Conservation (phyloP, 129 eudicot genomes). For the Kitagawia praeruptora region DNA sequence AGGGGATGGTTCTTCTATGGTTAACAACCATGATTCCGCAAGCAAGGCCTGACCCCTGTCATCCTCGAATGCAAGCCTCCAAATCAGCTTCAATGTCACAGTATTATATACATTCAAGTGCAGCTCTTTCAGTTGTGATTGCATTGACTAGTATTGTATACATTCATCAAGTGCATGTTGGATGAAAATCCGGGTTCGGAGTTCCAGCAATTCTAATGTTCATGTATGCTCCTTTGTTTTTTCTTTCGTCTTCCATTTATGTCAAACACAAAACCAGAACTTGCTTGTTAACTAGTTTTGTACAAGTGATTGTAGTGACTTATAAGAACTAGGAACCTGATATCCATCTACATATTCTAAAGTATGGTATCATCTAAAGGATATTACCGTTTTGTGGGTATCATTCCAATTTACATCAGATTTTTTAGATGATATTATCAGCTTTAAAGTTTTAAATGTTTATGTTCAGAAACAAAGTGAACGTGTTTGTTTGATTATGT, state of each 20-base stretch:
- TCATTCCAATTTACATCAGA: background rate
- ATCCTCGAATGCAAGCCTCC: slow-evolving; percentile 21
- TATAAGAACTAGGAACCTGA: slow-evolving; percentile 29
- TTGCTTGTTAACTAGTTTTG: slow-evolving; percentile 37
- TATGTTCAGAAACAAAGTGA: background rate
- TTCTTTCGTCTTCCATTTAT: slow-evolving; percentile 58
- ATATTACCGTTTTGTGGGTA: too few relatives aligned
- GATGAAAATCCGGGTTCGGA: slow-evolving; percentile 13
- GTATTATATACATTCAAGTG: background rate
- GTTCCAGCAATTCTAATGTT: slow-evolving; percentile 67
- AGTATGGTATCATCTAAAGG: slow-evolving; percentile 32
- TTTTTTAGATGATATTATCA: too few relatives aligned
- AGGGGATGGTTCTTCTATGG: too few relatives aligned
- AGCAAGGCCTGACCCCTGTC: slow-evolving; percentile 46
- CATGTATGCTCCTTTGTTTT: slow-evolving; percentile 35
- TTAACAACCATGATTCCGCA: slow-evolving; percentile 29
- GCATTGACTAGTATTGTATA: too few relatives aligned
- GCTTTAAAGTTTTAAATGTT: too few relatives aligned
- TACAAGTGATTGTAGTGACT: slow-evolving; percentile 34
- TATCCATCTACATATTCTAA: slow-evolving; percentile 10
- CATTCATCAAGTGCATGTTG: too few relatives aligned
- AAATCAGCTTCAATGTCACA: slow-evolving; percentile 39
- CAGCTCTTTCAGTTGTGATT: too few relatives aligned
- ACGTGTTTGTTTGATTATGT: background rate
- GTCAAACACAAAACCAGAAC: slow-evolving; percentile 31